Conservation (phyloP, 1,139 yeast species). For the Chernovozyma sophiae-reginae region DNA sequence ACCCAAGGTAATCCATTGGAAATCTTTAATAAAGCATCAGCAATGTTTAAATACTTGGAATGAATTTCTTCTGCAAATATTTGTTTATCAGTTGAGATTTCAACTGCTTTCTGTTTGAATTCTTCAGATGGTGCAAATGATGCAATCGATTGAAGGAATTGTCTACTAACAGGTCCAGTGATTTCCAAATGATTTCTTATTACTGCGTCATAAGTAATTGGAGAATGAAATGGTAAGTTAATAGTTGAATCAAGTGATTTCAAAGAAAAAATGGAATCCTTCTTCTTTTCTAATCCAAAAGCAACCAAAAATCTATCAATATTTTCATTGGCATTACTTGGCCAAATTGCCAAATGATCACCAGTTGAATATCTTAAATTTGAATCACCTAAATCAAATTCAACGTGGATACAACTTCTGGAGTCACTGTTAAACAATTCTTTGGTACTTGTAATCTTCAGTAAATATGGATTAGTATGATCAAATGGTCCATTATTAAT, state of each 20-base stretch:
- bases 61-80: conserved; percentile 65
- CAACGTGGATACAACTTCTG: conserved; percentile 87
- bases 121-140: conserved; percentile 75
- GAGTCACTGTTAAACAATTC: conserved; percentile 68
- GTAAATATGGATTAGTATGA: conserved; percentile 78
- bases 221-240: conserved; percentile 75
- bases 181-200: conserved; percentile 87
- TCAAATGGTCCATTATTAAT: conserved; percentile 75
- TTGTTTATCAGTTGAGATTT: conserved; percentile 65
- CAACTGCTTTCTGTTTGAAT: conserved; percentile 47
- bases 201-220: conserved; percentile 85
- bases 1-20: conserved; percentile 68
- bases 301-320: conserved; percentile 60
- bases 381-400: conserved; percentile 73
- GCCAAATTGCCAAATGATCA: conserved; percentile 94
- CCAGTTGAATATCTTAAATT: conserved; percentile 88
- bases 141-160: conserved; percentile 69
- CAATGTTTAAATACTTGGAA: conserved; percentile 59
- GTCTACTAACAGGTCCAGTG: conserved; percentile 92
- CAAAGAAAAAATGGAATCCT: conserved; percentile 57
- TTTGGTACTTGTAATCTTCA: conserved; percentile 55
- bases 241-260: conserved; percentile 73
- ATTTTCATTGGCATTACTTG: conserved; percentile 79
- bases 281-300: conserved; percentile 55
- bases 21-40: conserved; percentile 64